Conservation (phyloP, 495 filamentous ascomycete genomes). For the Penicillium malachiteum region DNA sequence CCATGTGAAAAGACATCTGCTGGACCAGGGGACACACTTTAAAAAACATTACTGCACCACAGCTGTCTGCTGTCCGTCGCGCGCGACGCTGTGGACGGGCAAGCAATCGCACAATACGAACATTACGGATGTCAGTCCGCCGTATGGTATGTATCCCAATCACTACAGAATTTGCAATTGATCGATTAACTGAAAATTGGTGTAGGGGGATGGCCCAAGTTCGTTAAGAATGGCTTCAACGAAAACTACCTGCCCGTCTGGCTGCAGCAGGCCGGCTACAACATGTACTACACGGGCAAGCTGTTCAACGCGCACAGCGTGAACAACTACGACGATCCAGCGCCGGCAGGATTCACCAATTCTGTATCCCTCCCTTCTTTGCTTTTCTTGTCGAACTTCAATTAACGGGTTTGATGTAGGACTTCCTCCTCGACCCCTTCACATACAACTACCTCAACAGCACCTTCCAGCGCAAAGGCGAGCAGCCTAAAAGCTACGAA, state of each 20-base stretch:
- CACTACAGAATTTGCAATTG: background rate
- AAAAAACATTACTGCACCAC: conserved; percentile 55
- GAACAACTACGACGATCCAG: conserved; percentile 53
- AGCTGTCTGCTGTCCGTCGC: conserved; percentile 58
- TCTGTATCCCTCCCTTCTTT: background rate
- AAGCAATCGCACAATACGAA: conserved; percentile 67
- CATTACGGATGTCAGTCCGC: conserved; percentile 61
- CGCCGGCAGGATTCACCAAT: conserved; percentile 48
- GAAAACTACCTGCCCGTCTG: conserved; percentile 61
- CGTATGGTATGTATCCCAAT: conserved; percentile 45
- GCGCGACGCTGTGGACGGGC: conserved; percentile 59
- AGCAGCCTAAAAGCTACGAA: conserved; percentile 46
- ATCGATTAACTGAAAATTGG: background rate
- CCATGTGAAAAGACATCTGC: conserved; percentile 20
- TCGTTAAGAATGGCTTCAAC: conserved; percentile 57
- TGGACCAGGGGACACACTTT: conserved; percentile 45
- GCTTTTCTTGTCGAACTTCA: background rate
- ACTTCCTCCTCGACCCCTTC: conserved; percentile 61
- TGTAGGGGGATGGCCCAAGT: conserved; percentile 65
- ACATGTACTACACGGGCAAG: conserved; percentile 67
- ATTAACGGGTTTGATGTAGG: conserved; percentile 32
- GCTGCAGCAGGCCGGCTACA: conserved; percentile 62
- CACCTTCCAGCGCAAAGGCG: conserved; percentile 55
- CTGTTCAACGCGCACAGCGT: conserved; percentile 59
- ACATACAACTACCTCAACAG: conserved; percentile 63